Percentiles rank a stretch among this genome's conserved stretches.
phyloP scores from a whole-genome alignment of 2,329 filamentous ascomycete genomes.

The Trichophyton rubrum region DNA sequence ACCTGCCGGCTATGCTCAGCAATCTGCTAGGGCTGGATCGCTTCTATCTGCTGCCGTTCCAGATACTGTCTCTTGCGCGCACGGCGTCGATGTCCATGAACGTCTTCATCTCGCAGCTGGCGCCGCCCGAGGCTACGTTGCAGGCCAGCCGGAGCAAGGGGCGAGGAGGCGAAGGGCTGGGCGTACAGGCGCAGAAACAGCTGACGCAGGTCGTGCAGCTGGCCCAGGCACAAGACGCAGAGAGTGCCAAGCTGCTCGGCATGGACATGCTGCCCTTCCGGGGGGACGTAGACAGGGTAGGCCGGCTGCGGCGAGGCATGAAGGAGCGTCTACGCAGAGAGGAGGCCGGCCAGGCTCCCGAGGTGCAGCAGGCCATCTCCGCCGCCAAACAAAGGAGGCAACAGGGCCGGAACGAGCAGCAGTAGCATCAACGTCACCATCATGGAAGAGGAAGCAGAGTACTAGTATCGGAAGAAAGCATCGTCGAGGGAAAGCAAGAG shows the following conservation, averaged over 20 bases:
- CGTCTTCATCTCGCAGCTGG: conserved; percentile 71
- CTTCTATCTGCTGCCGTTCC: conserved; percentile 59
- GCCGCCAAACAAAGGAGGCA: conserved; percentile 23
- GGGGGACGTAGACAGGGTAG: conserved; percentile 53
- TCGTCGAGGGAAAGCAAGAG: background rate
- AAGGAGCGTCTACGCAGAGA: conserved; percentile 83
- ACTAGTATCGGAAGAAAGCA: too few relatives aligned
- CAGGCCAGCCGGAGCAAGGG: background rate
- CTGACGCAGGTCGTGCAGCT: conserved; percentile 54
- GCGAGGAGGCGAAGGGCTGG: conserved; percentile 25
- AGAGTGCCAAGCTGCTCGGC: conserved; percentile 57
- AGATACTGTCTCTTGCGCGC: conserved; percentile 62
- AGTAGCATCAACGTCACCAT: too few relatives aligned
- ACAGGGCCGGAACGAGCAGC: background rate
- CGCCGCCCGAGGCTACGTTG: conserved; percentile 48
- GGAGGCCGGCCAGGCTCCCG: conserved; percentile 63
- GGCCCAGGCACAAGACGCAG: conserved; percentile 50
- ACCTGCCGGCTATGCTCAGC: conserved; percentile 22
- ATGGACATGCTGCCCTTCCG: conserved; percentile 72
- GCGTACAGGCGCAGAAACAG: conserved; percentile 45
- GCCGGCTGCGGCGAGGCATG: conserved; percentile 56
- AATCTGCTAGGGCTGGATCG: conserved; percentile 32
- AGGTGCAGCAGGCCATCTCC: conserved; percentile 67
- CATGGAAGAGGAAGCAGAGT: background rate
- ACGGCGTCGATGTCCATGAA: conserved; percentile 66